A percentile compares a stretch with the other conserved stretches of the same genome.
Conservation (phyloP, 2,329 filamentous ascomycete genomes). For the Trichophyton mentagrophytes region DNA sequence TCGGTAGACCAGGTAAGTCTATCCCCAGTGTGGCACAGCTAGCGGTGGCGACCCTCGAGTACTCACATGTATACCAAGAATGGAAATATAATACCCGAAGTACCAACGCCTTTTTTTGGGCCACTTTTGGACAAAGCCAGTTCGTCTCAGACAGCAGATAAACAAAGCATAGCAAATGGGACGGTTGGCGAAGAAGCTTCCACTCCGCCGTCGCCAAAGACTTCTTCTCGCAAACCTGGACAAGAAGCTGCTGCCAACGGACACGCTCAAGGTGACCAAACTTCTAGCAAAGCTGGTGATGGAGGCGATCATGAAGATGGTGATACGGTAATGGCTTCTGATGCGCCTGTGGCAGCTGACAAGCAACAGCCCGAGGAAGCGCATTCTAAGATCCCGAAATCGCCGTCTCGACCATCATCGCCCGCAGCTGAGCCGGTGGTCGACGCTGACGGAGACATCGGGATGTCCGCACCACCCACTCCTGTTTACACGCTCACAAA, state of each 20-base stretch:
- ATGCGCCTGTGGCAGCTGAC: constrained; percentile 31
- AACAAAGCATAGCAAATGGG: neutral
- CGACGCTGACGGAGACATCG: constrained; percentile 35
- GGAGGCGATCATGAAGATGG: constrained; percentile 19
- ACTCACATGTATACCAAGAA: constrained; percentile 20
- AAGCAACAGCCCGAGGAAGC: constrained; percentile 25
- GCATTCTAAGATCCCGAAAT: constrained; percentile 13
- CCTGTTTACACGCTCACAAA: constrained; percentile 30
- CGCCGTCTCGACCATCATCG: constrained; percentile 4
- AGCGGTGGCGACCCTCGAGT: neutral
- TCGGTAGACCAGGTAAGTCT: constrained; percentile 36
- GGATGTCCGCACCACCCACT: constrained; percentile 24
- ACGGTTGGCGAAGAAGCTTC: constrained; percentile 4
- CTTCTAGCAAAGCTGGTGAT: constrained; percentile 23
- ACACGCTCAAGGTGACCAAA: constrained; percentile 20
- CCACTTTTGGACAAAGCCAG: constrained; percentile 28
- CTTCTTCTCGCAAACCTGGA: constrained; percentile 21
- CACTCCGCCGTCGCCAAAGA: constrained; percentile 21
- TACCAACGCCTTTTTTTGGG: constrained; percentile 36
- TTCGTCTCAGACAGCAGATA: constrained; percentile 16
- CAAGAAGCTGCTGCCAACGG: constrained; percentile 29
- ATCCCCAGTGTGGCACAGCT: constrained; percentile 1
- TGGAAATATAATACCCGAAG: constrained; percentile 24
- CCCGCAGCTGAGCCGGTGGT: constrained; percentile 18
- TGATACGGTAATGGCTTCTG: constrained; percentile 15